phyloP scores from a whole-genome alignment of 2,329 filamentous ascomycete genomes.

The Fusarium sp. region DNA sequence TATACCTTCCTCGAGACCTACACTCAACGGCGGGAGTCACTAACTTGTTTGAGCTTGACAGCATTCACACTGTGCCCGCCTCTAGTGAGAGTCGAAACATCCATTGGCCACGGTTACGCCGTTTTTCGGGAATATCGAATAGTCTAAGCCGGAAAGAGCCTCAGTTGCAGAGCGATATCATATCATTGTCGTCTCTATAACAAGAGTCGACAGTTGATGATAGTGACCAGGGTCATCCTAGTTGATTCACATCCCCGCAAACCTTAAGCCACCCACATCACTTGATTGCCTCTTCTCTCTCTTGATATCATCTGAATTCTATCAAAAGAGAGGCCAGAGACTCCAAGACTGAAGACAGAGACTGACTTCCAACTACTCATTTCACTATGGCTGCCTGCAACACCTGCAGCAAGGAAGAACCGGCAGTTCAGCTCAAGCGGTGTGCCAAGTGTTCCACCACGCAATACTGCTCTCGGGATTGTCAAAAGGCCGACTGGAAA shows the following conservation, averaged over 20 bases:
- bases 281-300: neutral
- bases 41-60: neutral
- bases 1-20: neutral
- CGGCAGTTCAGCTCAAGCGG: slow-evolving; percentile 45
- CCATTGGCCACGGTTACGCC: neutral
- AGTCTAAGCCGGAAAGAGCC: neutral
- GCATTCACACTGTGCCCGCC: neutral
- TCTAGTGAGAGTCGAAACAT: neutral
- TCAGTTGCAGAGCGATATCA: neutral
- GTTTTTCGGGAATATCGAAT: neutral
- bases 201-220: neutral
- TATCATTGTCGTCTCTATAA: neutral
- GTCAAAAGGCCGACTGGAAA: slow-evolving; percentile 62
- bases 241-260: neutral
- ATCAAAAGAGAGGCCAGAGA: neutral
- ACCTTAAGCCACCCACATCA: slow-evolving; percentile 1
- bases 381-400: slow-evolving; percentile 28
- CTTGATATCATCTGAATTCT: neutral
- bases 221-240: neutral
- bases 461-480: slow-evolving; percentile 61
- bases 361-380: neutral
- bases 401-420: slow-evolving; percentile 43
- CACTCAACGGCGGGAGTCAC: neutral
- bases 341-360: neutral
- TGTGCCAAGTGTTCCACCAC: slow-evolving; percentile 59